phyloP scores from a whole-genome alignment of 805 yeast species.

The Kodamaea nitidulidarum region DNA sequence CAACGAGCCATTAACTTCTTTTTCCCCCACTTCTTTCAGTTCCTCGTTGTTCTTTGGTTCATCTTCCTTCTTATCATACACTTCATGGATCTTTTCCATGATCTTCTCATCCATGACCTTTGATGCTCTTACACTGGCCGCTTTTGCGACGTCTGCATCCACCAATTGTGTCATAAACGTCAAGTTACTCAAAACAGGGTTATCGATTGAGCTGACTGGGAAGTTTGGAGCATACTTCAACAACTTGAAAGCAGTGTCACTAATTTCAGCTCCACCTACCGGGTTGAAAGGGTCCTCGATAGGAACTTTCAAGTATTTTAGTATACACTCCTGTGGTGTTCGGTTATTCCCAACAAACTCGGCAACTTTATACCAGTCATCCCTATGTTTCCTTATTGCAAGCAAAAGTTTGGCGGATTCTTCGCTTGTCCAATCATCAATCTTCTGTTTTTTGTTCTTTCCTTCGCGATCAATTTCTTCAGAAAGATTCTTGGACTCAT shows the following conservation, averaged over 20 bases:
- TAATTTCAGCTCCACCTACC: constrained; percentile 30
- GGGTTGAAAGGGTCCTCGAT: constrained; percentile 64
- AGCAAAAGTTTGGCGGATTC: constrained; percentile 59
- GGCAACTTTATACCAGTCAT: constrained; percentile 80
- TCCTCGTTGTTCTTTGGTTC: constrained; percentile 10
- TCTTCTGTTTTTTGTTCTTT: constrained; percentile 20
- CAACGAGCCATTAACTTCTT: constrained; percentile 4
- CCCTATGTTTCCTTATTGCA: constrained; percentile 57
- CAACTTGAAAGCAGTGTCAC: constrained; percentile 56
- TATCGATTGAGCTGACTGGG: constrained; percentile 81
- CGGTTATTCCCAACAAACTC: constrained; percentile 58
- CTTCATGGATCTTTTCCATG: constrained; percentile 33
- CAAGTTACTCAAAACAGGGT: constrained; percentile 91
- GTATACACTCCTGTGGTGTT: constrained; percentile 73
- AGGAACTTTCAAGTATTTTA: constrained; percentile 74
- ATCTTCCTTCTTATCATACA: constrained; percentile 15
- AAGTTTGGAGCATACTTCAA: constrained; percentile 78
- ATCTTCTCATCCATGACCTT: constrained; percentile 44
- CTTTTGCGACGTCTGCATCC: constrained; percentile 80
- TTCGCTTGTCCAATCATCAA: constrained; percentile 59
- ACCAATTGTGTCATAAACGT: constrained; percentile 82
- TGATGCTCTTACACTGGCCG: constrained; percentile 68
- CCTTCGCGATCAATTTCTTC: constrained; percentile 1
- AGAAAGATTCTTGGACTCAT: constrained; percentile 2
- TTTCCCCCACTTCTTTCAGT: constrained; percentile 6